phyloP scores from a whole-genome alignment of 2,329 filamentous ascomycete species.

The Alternaria sp. region DNA sequence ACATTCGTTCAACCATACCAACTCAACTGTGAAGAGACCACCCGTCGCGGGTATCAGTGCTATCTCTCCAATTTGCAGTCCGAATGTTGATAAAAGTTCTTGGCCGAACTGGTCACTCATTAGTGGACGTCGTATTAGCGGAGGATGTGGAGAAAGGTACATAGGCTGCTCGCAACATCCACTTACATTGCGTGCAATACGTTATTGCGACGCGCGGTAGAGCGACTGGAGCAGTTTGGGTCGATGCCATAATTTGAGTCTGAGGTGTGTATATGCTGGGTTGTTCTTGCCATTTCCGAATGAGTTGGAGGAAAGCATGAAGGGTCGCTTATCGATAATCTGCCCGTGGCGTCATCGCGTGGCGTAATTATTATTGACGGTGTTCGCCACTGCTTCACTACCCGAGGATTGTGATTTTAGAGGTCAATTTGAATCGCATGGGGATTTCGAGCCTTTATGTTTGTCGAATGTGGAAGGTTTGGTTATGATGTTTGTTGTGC shows the following conservation, averaged over 20 bases:
- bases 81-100: conserved; percentile 94
- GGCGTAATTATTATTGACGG: neutral
- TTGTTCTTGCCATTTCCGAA: neutral
- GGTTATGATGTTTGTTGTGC: neutral
- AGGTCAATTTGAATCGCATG: neutral
- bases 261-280: neutral
- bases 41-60: conserved; percentile 86
- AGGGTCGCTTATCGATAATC: conserved; percentile 21
- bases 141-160: conserved; percentile 58
- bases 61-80: conserved; percentile 83
- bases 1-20: conserved; percentile 50
- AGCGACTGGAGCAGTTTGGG: conserved; percentile 34
- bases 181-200: conserved; percentile 94
- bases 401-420: neutral
- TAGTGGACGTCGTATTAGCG: neutral
- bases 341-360: conserved; percentile 13
- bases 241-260: conserved; percentile 33
- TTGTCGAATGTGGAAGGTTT: neutral
- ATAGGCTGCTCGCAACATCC: conserved; percentile 88
- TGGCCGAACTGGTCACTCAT: conserved; percentile 76
- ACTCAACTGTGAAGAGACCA: conserved; percentile 80
- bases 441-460: neutral
- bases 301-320: neutral
- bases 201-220: conserved; percentile 84
- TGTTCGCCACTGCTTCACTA: neutral